Conservation (phyloP, 805 yeast species). For the Huiozyma sinensis region DNA sequence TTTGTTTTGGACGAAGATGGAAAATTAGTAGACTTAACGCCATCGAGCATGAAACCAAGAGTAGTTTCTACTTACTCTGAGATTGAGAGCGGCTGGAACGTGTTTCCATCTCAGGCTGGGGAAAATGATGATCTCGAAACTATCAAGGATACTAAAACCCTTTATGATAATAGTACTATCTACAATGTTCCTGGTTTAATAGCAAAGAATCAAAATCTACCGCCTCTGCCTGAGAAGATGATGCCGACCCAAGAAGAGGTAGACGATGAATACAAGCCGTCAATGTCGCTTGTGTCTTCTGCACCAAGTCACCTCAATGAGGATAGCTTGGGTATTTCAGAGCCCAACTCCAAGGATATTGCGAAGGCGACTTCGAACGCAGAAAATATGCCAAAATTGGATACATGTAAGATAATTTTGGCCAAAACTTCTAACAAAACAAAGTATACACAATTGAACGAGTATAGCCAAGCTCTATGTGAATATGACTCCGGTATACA, state of each 20-base stretch:
- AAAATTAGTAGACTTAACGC: constrained; percentile 23
- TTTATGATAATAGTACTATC: constrained; percentile 28
- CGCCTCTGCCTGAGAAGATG: constrained; percentile 24
- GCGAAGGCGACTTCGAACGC: constrained; percentile 29
- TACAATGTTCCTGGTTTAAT: constrained; percentile 29
- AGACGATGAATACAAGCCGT: neutral
- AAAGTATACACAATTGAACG: constrained; percentile 19
- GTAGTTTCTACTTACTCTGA: constrained; percentile 25
- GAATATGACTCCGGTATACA: constrained; percentile 47
- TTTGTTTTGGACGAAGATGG: constrained; percentile 26
- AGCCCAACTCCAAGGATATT: constrained; percentile 12
- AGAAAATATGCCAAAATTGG: constrained; percentile 31
- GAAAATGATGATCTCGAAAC: constrained; percentile 23
- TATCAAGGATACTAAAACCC: constrained; percentile 25
- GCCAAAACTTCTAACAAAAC: constrained; percentile 8
- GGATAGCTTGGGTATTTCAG: constrained; percentile 3
- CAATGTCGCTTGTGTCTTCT: neutral
- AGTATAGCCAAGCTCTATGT: constrained; percentile 29
- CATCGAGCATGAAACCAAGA: constrained; percentile 23
- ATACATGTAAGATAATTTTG: constrained; percentile 32
- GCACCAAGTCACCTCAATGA: neutral
- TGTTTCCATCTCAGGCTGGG: constrained; percentile 23
- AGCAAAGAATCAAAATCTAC: constrained; percentile 18
- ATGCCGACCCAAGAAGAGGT: neutral
- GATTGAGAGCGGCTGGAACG: constrained; percentile 28